Conservation (phyloP, 345 rosid species). For the Hibiscus tridactylites region DNA sequence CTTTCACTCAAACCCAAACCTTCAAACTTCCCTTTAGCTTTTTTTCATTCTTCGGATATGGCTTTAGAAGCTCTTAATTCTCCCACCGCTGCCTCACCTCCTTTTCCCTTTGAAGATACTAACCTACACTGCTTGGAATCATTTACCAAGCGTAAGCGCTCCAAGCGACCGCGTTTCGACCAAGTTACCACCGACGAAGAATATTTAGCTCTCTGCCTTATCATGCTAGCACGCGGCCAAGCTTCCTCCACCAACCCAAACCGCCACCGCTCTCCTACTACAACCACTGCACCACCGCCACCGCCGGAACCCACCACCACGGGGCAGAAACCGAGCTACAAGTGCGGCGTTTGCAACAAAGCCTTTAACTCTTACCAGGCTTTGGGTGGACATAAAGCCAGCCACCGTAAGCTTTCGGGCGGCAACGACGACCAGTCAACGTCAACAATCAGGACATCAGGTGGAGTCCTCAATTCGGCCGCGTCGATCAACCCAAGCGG, state of each 20-base stretch:
- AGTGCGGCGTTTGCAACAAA: slow-evolving; percentile 73
- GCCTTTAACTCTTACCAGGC: slow-evolving; percentile 80
- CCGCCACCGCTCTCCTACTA: slow-evolving; percentile 10
- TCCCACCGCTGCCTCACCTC: slow-evolving; percentile 30
- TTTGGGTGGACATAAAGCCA: slow-evolving; percentile 89
- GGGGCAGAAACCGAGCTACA: slow-evolving; percentile 33
- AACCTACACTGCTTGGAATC: slow-evolving; percentile 38
- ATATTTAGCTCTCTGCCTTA: slow-evolving; percentile 83
- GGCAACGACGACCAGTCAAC: slow-evolving; percentile 27
- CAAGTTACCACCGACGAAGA: slow-evolving; percentile 64
- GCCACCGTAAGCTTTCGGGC: slow-evolving; percentile 56
- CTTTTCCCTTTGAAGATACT: slow-evolving; percentile 32
- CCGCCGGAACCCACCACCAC: slow-evolving; percentile 5
- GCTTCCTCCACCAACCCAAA: slow-evolving; percentile 6
- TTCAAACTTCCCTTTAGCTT: background rate
- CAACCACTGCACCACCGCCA: background rate
- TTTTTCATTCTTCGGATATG: slow-evolving; percentile 19
- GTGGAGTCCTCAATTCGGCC: slow-evolving; percentile 7
- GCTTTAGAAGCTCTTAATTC: slow-evolving; percentile 62
- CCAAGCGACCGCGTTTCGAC: slow-evolving; percentile 60
- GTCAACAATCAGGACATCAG: slow-evolving; percentile 14
- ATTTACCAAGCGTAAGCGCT: slow-evolving; percentile 78
- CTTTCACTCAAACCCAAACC: background rate
- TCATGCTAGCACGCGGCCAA: slow-evolving; percentile 76
- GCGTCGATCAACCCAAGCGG: slow-evolving; percentile 17